A percentile compares a stretch with the other conserved stretches of the same genome.
Conservation (phyloP, 768 basidiomycete genomes). For the Trametes punicea region DNA sequence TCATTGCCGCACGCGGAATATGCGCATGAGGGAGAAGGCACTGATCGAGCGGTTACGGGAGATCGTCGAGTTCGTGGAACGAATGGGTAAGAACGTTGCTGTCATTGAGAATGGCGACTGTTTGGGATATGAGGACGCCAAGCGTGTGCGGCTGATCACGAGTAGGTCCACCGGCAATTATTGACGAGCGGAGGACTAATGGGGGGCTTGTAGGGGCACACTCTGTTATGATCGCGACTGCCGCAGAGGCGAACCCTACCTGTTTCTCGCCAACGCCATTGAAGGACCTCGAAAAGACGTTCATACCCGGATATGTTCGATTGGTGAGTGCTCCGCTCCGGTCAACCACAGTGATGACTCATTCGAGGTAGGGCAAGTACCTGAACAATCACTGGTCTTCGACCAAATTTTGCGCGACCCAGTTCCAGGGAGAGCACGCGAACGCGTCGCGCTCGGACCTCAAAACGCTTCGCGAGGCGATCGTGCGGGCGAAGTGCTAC, state of each 20-base stretch:
- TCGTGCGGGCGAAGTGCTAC: conserved; percentile 63
- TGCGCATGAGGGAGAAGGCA: conserved; percentile 82
- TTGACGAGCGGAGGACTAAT: not conserved
- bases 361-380: conserved; percentile 55
- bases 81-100: conserved; percentile 73
- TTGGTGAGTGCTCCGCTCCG: conserved; percentile 49
- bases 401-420: conserved; percentile 84
- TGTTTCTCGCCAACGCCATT: conserved; percentile 75
- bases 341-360: conserved; percentile 3
- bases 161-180: conserved; percentile 41
- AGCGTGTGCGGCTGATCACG: conserved; percentile 68
- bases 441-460: conserved; percentile 57
- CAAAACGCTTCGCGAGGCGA: conserved; percentile 47
- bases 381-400: conserved; percentile 76
- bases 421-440: conserved; percentile 70
- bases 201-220: conserved; percentile 54
- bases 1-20: conserved; percentile 90
- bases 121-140: conserved; percentile 71
- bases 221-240: conserved; percentile 95
- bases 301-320: conserved; percentile 72
- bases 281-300: conserved; percentile 59
- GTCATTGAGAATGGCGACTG: conserved; percentile 96
- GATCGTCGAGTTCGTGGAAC: conserved; percentile 81
- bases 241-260: conserved; percentile 89
- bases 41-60: conserved; percentile 74